Base-by-base conservation (phyloP, 2,329 filamentous ascomycete species). In the Claviceps cyperi region DNA sequence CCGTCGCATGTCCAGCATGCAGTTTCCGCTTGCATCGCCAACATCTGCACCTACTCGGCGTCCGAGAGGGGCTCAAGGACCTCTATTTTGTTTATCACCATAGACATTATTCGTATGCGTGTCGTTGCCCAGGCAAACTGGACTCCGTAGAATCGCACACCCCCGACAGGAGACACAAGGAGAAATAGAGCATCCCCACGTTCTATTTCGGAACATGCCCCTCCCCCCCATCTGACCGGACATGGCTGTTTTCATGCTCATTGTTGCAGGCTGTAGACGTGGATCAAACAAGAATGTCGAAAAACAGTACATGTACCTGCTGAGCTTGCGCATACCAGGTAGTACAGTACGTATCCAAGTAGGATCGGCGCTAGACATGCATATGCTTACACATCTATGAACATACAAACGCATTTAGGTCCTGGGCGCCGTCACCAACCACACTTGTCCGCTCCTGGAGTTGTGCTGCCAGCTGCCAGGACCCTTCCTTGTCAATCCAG, bases 181-280 rank as follows among this genome's bases (percentile, higher is more conserved):
- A 24, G 37, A 43, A 22, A 35, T 38, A 22, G 22, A 50, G 28
- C 14, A 48, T 49, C 46, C 48, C 50, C 50, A 45, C 24, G 43
- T 49, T 46, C 50, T 51, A 51, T 51, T 51, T 51, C 48, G 43
- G 47, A 46, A 44, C 47, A 43, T 19, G 37, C 44, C 45, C 32
- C 38, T 6, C 43, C 43, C 43, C n/a, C 22, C 43, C 43, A 28
- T 21, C 19, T 21, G 48, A 43, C 40, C 21, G 28, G 19, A 43
- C 41, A 39, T 43, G 41, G 43, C 48, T 49, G 43, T 46, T 44
- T 44, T 44, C 41, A 24, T 46, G 36, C 14, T 38, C 40, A 43
- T 45, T 43, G 24, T 43, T 43, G n/a, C 47, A 43, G 39, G 39
- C 47, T 22, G 38, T 14, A n/a, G 35, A 37, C 35, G 14, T 19